Evolutionary conservation across 192 early-diverging fungal genomes (phyloP).

Genomic region (Linnemannia schmuckeri): DNA sequence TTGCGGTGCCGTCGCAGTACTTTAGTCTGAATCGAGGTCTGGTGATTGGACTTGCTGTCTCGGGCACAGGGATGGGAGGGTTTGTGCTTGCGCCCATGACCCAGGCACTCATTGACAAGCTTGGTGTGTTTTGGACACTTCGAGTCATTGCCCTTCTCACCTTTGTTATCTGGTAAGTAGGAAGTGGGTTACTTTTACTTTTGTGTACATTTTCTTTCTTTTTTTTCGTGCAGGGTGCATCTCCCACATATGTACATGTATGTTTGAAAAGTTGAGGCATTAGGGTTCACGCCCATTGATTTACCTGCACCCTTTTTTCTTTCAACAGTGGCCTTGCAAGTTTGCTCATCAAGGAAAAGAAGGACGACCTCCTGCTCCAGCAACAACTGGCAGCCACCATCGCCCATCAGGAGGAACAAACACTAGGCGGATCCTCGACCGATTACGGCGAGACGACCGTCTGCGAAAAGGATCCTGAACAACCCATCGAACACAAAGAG

Average conservation of each 20-base stretch:
- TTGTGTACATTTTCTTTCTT: background rate
- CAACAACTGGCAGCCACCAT: background rate
- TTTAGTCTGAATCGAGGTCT: slow-evolving; percentile 70
- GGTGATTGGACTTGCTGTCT: slow-evolving; percentile 75
- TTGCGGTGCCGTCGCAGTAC: slow-evolving; percentile 73
- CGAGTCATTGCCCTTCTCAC: slow-evolving; percentile 52
- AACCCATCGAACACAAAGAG: background rate
- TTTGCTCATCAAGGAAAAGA: slow-evolving; percentile 30
- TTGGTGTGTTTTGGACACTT: slow-evolving; percentile 56
- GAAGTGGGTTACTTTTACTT: background rate
- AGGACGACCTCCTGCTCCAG: background rate
- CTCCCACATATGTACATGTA: background rate
- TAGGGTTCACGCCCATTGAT: background rate
- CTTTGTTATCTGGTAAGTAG: slow-evolving; percentile 54
- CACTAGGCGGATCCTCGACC: background rate
- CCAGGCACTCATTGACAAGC: slow-evolving; percentile 38
- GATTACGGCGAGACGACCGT: background rate
- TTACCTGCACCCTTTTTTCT: background rate
- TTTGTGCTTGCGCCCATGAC: slow-evolving; percentile 69
- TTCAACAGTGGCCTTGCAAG: slow-evolving; percentile 20
- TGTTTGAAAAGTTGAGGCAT: background rate
- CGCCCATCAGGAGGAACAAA: background rate
- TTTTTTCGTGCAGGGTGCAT: background rate
- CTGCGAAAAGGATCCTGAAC: background rate
- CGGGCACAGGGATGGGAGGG: slow-evolving; percentile 77